These are phyloP conservation scores for Mariannaea sp. DNA, from an alignment of 2,329 filamentous ascomycete species.

Conservation along the genomic window DNA sequence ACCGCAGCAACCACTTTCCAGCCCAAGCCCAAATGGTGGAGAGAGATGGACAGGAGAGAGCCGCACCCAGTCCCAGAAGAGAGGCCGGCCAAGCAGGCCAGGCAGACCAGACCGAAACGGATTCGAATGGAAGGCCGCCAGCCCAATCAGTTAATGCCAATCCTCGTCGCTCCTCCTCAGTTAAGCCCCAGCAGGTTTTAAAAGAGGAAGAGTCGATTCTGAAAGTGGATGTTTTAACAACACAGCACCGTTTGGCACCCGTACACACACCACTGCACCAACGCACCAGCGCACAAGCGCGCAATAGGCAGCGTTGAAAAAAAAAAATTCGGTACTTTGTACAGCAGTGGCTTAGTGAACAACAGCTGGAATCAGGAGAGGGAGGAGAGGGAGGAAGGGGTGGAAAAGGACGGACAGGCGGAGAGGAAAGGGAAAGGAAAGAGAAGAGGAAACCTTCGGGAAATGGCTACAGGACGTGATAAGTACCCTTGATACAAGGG, in stretches of 20 bases:
- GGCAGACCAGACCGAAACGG: not conserved
- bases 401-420: too few relatives aligned
- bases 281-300: conserved; percentile 1
- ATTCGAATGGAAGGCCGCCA: too few relatives aligned
- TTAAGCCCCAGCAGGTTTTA: not conserved
- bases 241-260: too few relatives aligned
- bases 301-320: not conserved
- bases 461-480: conserved; percentile 21
- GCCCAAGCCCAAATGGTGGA: conserved; percentile 17
- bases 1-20: conserved; percentile 35
- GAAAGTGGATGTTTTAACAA: conserved; percentile 4
- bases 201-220: not conserved
- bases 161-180: not conserved
- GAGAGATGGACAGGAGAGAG: not conserved
- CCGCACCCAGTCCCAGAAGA: not conserved
- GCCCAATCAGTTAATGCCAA: conserved; percentile 6
- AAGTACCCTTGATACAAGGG: too few relatives aligned
- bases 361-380: not conserved
- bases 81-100: not conserved
- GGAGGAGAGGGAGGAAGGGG: not conserved
- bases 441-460: conserved; percentile 8
- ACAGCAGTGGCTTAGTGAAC: not conserved
- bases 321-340: not conserved
- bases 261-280: too few relatives aligned
- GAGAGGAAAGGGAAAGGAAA: not conserved